Base-by-base conservation (phyloP, 2,329 filamentous ascomycete genomes). In the Trichoderma koningiopsis region DNA sequence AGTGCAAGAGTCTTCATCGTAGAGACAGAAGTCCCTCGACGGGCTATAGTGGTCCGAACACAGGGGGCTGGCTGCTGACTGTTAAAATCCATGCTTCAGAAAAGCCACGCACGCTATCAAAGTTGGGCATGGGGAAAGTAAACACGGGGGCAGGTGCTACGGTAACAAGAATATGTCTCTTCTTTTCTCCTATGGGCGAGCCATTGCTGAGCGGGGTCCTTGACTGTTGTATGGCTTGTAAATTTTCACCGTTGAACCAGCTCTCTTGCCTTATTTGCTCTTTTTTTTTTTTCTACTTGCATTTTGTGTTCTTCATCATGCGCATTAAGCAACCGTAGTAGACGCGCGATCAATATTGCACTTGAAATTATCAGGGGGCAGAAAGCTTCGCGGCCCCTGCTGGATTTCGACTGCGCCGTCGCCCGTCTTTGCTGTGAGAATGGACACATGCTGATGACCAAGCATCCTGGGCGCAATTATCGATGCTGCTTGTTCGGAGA, bases 101-200 rank as follows among this genome's bases (percentile, higher is more conserved):
- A 55, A 40, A 35, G 49, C 59, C 33, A 53, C 37, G 35, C 43
- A 62, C 37, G 31, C 58, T 22, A 29, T 62, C 37, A 24, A 52
- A 29, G 37, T 22, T 37, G 47, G 67, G 59, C 11, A 62, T 57
- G 52, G 52, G 33, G 22, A 47, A 55, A 35, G 59, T 24, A n/a
- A 68, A 47, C 57, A 62, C 47, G 40, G 33, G 16, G 35, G 67
- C 53, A 68, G 49, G 40, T 68, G 59, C 67, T 68, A 68, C 66
- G 27, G 52, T 37, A 58, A 35, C 37, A 35, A 66, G 13, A 58
- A 56, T 27, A 24, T 24, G 33, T 64, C 11, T 19, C 53, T 47
- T 66, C 37, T 58, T 11, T 29, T 66, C 14, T 49, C 57, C 31
- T 66, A 43, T 27, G 27, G 27, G 22, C 61, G 61, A 35, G 33